Percentiles rank a stretch among this genome's conserved stretches.
Evolutionary conservation across 371 early-diverging fungal genomes (phyloP).

Genomic region (Apophysomyces variabilis): DNA sequence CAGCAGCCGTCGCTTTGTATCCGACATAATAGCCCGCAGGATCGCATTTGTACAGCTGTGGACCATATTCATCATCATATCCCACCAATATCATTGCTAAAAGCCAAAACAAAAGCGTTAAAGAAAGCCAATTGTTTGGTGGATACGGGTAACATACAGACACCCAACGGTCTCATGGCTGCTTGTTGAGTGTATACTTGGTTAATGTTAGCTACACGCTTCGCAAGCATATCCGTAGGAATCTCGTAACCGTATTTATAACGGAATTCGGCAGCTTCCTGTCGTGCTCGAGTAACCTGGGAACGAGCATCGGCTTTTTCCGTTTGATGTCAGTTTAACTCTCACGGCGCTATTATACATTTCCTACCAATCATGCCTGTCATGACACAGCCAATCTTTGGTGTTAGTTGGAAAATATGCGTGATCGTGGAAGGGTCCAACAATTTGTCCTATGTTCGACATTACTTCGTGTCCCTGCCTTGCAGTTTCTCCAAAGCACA

Average conservation of each 20-base stretch:
- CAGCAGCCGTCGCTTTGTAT: conserved; percentile 95
- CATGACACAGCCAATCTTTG: conserved; percentile 96
- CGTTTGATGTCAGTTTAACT: background rate
- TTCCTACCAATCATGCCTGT: conserved; percentile 87
- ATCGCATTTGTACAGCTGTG: conserved; percentile 96
- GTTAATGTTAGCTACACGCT: conserved; percentile 96
- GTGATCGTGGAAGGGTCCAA: conserved; percentile 95
- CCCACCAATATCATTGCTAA: conserved; percentile 96
- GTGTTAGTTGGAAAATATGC: conserved; percentile 92
- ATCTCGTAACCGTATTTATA: conserved; percentile 99
- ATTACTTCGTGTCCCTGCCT: background rate
- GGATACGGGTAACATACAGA: conserved; percentile 70
- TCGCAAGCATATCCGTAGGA: conserved; percentile 94
- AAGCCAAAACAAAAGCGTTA: background rate
- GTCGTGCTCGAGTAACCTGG: conserved; percentile 91
- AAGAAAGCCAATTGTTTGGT: background rate
- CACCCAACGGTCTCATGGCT: conserved; percentile 97
- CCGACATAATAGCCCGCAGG: conserved; percentile 98
- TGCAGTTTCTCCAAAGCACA: background rate
- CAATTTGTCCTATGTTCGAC: conserved; percentile 85
- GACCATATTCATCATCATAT: conserved; percentile 94
- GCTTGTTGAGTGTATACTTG: conserved; percentile 99
- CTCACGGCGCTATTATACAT: background rate
- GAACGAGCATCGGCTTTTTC: conserved; percentile 88
- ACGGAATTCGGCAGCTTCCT: conserved; percentile 97